Conservation (phyloP, 805 yeast genomes). For the Cyberlindnera saturnus region DNA sequence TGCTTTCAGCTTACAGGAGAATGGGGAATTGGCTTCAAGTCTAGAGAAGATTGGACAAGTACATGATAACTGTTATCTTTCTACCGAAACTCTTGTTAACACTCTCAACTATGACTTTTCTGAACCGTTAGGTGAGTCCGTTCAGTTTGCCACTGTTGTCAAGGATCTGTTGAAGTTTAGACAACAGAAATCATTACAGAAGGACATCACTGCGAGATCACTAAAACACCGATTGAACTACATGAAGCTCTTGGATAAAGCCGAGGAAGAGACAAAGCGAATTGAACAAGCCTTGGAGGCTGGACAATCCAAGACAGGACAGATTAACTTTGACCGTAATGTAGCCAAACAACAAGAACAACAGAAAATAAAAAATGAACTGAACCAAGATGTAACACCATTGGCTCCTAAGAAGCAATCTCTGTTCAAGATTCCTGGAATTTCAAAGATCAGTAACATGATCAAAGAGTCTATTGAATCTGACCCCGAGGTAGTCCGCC, state of each 20-base stretch:
- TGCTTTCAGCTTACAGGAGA: conserved; percentile 47
- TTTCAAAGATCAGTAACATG: conserved; percentile 43
- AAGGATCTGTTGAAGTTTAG: conserved; percentile 50
- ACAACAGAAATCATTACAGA: conserved; percentile 41
- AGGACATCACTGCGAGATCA: conserved; percentile 35
- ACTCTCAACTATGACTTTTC: conserved; percentile 53
- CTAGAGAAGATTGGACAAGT: conserved; percentile 81
- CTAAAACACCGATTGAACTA: conserved; percentile 28
- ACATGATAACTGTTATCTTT: conserved; percentile 63
- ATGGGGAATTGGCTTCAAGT: conserved; percentile 38
- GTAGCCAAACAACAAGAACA: conserved; percentile 15
- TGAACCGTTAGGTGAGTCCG: conserved; percentile 69
- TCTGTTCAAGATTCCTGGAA: conserved; percentile 49
- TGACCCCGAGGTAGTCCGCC: conserved; percentile 59
- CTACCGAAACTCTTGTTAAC: conserved; percentile 41
- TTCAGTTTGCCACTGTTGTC: conserved; percentile 54
- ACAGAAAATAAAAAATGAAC: conserved; percentile 4
- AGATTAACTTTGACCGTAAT: conserved; percentile 24
- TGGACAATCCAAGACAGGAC: conserved; percentile 21
- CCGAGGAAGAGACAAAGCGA: conserved; percentile 39
- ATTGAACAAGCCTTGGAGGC: conserved; percentile 28
- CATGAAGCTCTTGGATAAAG: conserved; percentile 32
- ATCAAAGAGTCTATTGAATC: conserved; percentile 59
- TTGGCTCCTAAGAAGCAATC: conserved; percentile 22
- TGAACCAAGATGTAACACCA: conserved; percentile 9